phyloP scores from a whole-genome alignment of 1,139 yeast species.

The Pichia sp. region DNA sequence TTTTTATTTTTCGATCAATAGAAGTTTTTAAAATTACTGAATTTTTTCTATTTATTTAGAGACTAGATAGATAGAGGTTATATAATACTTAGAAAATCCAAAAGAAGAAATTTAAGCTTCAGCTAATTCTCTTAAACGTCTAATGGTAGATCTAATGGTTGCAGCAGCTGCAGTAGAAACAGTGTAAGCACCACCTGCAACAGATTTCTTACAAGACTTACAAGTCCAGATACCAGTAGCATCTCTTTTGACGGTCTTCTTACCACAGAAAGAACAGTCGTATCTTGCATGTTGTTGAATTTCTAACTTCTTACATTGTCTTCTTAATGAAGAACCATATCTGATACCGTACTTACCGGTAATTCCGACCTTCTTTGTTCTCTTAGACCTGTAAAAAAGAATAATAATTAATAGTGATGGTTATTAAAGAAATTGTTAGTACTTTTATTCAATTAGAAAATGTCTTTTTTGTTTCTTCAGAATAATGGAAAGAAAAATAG shows the following conservation, averaged over 20 bases:
- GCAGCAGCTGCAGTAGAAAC: conserved; percentile 99
- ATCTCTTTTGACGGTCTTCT: conserved; percentile 96
- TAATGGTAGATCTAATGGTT: conserved; percentile 99
- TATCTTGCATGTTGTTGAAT: conserved; percentile 98
- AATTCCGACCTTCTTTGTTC: conserved; percentile 99
- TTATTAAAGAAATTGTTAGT: conserved; percentile 8
- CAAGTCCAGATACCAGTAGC: conserved; percentile 99
- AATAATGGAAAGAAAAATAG: too few species aligned
- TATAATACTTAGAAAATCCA: conserved; percentile 10
- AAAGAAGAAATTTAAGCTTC: conserved; percentile 65
- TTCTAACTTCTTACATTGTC: conserved; percentile 99
- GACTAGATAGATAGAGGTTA: conserved; percentile 5
- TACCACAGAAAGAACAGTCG: conserved; percentile 99
- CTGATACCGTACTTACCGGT: conserved; percentile 99
- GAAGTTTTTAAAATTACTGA: neutral
- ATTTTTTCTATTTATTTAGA: conserved; percentile 7
- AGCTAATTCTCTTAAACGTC: conserved; percentile 99
- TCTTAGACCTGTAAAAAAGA: conserved; percentile 69
- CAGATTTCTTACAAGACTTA: conserved; percentile 89
- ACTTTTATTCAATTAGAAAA: neutral
- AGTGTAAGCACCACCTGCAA: conserved; percentile 99
- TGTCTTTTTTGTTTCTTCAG: too few species aligned
- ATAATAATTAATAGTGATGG: neutral
- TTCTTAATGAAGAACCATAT: conserved; percentile 99
- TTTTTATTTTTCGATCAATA: too few species aligned